Conservation (phyloP, 345 rosid genomes). For the Eucalyptus cloeziana region DNA sequence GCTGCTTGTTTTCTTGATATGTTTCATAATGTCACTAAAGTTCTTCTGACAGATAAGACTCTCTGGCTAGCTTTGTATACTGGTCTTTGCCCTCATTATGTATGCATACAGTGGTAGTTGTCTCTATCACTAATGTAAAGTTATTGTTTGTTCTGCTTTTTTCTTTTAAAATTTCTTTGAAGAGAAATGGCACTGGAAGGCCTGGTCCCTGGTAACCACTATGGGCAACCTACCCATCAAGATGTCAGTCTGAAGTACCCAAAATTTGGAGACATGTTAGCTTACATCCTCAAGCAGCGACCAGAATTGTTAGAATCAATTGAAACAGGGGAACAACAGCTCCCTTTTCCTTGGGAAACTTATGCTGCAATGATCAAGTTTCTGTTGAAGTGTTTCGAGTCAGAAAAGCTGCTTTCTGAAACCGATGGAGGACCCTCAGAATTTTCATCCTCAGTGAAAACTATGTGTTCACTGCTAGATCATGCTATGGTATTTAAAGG, state of each 20-base stretch:
- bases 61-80: not conserved
- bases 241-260: slow-evolving; percentile 45
- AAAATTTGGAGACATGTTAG: slow-evolving; percentile 53
- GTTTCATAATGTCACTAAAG: not conserved
- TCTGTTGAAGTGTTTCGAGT: slow-evolving; percentile 72
- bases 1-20: not conserved
- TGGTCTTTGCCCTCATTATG: not conserved
- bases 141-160: not conserved
- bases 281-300: slow-evolving; percentile 64
- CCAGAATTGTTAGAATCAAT: slow-evolving; percentile 52
- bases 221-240: slow-evolving; percentile 18
- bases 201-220: slow-evolving; percentile 49
- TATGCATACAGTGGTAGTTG: not conserved
- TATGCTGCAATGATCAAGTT: slow-evolving; percentile 63
- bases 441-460: slow-evolving; percentile 48
- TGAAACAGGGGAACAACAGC: slow-evolving; percentile 56
- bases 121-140: not conserved
- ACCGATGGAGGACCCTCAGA: slow-evolving; percentile 36
- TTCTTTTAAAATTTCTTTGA: not conserved
- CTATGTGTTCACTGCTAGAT: slow-evolving; percentile 62
- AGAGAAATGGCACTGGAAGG: slow-evolving; percentile 89
- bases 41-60: accelerated
- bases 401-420: slow-evolving; percentile 47
- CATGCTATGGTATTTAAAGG: slow-evolving; percentile 75
- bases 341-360: slow-evolving; percentile 51